Percentiles rank a stretch among this genome's conserved stretches.
Evolutionary conservation across 2,329 filamentous ascomycete genomes (phyloP).

Genomic region (Diplodia seriata): DNA sequence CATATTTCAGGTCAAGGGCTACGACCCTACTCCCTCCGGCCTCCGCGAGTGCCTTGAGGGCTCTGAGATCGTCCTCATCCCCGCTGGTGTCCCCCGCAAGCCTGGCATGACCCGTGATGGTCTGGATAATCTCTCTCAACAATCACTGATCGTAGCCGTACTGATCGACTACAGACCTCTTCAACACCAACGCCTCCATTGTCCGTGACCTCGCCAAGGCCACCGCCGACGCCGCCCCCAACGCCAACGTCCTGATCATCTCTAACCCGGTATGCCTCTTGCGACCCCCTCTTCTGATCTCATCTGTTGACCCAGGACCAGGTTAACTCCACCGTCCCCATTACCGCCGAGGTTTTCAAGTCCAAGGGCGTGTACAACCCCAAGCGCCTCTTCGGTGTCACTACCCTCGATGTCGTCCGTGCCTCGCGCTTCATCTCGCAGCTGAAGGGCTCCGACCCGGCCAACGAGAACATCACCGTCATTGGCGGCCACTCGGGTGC

Average conservation of each 20-base stretch:
- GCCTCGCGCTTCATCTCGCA: conserved; percentile 97
- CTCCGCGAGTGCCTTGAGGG: conserved; percentile 82
- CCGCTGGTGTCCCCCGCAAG: conserved; percentile 97
- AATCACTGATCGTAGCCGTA: conserved; percentile 2
- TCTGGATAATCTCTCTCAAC: conserved; percentile 47
- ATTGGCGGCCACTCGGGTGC: conserved; percentile 97
- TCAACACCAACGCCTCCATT: conserved; percentile 99
- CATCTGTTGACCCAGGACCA: conserved; percentile 41
- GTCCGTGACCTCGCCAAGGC: conserved; percentile 98
- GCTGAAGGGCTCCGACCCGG: conserved; percentile 88
- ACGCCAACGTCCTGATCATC: conserved; percentile 97
- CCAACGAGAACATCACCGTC: conserved; percentile 92
- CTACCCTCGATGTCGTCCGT: conserved; percentile 97
- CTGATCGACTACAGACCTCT: conserved; percentile 70
- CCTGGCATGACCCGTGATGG: conserved; percentile 99
- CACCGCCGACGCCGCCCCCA: conserved; percentile 82
- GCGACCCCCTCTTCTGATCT: not conserved
- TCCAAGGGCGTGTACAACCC: conserved; percentile 95
- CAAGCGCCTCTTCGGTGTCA: conserved; percentile 98
- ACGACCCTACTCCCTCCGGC: conserved; percentile 77
- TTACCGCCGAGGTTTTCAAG: conserved; percentile 98
- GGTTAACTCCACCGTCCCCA: conserved; percentile 99
- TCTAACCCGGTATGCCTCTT: conserved; percentile 78
- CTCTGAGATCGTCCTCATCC: conserved; percentile 94
- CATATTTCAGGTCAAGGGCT: conserved; percentile 74